Evolutionary conservation across 2,329 filamentous ascomycete genomes (phyloP), one percentile per base, ranked within the genome.

Genomic region (Nemania sp.): DNA sequence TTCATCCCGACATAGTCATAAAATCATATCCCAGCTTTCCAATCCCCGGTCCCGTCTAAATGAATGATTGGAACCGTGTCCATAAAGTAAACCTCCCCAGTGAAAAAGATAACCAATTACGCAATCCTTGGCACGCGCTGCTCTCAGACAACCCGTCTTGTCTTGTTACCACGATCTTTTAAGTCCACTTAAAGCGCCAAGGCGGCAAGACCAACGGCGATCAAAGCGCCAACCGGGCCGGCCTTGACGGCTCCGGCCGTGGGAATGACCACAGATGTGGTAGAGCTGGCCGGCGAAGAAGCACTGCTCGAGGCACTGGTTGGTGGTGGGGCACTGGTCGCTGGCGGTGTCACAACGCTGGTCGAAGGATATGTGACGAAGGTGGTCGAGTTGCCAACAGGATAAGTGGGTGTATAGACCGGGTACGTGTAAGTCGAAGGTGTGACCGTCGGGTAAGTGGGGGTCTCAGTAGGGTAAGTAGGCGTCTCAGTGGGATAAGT

Each of bases 401-500:
- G 26, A 8, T 41, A 36, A 19, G 30, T 39, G 20, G 31, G 22
- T 17, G 41, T 8, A 22, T 48, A 33, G 28, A 31, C 28, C 9
- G 49, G 49, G 23, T 37, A 31, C 5, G 28, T 46, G 17, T 22
- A 23, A 33, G 17, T 39, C 14, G 28, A 36, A 47, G 44, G 44
- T 5, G 20, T 30, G 7, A 5, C 7, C 6, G 15, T 15, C 6
- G 44, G 33, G 12, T 48, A 39, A 23, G 36, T 33, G 23, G 34
- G 12, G 3, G 11, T 11, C 3, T 19, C 2, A 2, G 19, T 23
- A 39, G 49, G 41, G 7, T 41, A 52, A n/a, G 34, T 34, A 75
- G 34, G 74, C 75, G 26, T 72, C 71, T 60, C 71, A 76, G 50
- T 68, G 66, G 8, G 49, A 17, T 52, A 70, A 71, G 42, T 69